A percentile compares a stretch with the other conserved stretches of the same genome.
Evolutionary conservation across 1,284 basidiomycete genomes (phyloP).

Genomic region (Volvariella surrecta): DNA sequence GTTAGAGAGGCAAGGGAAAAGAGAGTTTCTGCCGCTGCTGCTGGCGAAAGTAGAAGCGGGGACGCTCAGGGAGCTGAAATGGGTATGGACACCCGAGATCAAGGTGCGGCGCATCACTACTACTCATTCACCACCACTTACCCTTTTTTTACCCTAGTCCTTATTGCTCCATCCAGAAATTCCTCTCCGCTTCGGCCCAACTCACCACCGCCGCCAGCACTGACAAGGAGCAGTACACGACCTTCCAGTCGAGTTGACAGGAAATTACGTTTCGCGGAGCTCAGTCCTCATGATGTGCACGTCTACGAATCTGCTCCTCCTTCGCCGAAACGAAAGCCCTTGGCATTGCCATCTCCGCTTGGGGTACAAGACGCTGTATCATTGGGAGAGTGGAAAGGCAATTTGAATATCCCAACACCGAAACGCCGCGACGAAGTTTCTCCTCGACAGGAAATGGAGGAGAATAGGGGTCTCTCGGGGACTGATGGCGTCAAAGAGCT

Average conservation of each 20-base stretch:
- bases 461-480: too few relatives aligned
- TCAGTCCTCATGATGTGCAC: conserved; percentile 44
- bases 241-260: conserved; percentile 34
- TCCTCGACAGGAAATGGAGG: too few relatives aligned
- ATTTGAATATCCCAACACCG: background rate
- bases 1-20: conserved; percentile 39
- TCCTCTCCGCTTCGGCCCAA: conserved; percentile 4
- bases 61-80: background rate
- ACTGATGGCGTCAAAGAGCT: conserved; percentile 11
- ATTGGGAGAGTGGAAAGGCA: conserved; percentile 39
- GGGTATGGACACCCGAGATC: too few relatives aligned
- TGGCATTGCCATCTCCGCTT: conserved; percentile 51
- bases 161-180: too few relatives aligned
- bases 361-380: conserved; percentile 33
- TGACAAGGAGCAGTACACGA: conserved; percentile 28
- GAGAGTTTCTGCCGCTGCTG: conserved; percentile 7
- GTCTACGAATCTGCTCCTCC: conserved; percentile 74
- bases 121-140: too few relatives aligned
- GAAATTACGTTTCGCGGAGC: conserved; percentile 36
- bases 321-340: conserved; percentile 48
- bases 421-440: too few relatives aligned
- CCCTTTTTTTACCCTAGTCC: too few relatives aligned
- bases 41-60: conserved; percentile 1
- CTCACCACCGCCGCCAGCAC: conserved; percentile 28
- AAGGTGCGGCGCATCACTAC: too few relatives aligned